Evolutionary conservation across 768 basidiomycete species (phyloP), one percentile per base, ranked within the genome.

Genomic region (Boletales sp.): DNA sequence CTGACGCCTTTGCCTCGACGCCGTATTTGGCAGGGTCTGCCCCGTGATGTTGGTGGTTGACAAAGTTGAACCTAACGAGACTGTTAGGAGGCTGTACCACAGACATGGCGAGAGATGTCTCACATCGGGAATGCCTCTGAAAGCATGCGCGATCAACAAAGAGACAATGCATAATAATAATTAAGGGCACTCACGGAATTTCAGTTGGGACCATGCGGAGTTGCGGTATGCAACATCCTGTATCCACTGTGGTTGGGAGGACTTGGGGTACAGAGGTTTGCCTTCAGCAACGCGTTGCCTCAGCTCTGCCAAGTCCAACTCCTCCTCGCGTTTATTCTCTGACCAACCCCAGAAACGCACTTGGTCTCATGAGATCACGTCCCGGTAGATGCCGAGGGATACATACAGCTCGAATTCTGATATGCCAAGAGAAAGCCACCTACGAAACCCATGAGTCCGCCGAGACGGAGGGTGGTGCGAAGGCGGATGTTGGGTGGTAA

Each of bases 301-400:
- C 39, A 98, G 74, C 68, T 98, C 95, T 14, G 74, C 76, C 36
- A 84, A 62, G 65, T 97, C 95, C 69, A 74, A 77, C 44, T 80
- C 80, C 57, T 87, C 80, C 68, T 98, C 95, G 14, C 81, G 76
- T 56, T 82, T 80, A 71, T 95, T 95, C 71, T 95, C 92, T 7
- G 82, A 72, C 92, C 91, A 94, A 45, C 92, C 92, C 90, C 90
- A 94, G 75, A 95, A 90, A n/a, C 92, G 91, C 64, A 81, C 90
- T 92, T 61, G 43, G 41, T 40, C 34, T 58, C 53, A 48, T 59
- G 39, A 42, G 65, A 46, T 31, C 37, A 42, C 35, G 19, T 49
- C 28, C 47, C 54, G 35, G 44, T 51, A 14, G 28, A 48, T 17
- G 44, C 49, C 55, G 55, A 47, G 32, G 17, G 8, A 40, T 33